Conservation (phyloP, 108 stramenopile genomes). For the Cyclotella distinguenda region DNA sequence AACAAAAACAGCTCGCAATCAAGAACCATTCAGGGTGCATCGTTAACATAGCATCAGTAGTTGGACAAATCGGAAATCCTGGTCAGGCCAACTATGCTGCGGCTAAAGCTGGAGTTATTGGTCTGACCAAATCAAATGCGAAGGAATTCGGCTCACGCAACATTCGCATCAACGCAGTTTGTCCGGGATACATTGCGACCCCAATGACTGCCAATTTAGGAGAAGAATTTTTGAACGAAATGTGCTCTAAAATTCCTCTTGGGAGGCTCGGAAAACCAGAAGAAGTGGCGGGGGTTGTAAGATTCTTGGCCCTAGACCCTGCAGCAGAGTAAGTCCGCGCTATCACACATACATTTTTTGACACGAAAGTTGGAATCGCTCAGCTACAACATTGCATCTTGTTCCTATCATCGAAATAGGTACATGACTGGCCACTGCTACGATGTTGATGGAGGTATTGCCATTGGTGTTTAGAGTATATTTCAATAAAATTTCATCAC, state of each 20-base stretch:
- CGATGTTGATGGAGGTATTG: conserved; percentile 72
- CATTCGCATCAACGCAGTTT: conserved; percentile 50
- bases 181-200: conserved; percentile 54
- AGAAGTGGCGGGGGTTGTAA: conserved; percentile 44
- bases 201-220: conserved; percentile 39
- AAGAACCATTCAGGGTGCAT: conserved; percentile 63
- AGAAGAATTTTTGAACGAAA: conserved; percentile 42
- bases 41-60: conserved; percentile 69
- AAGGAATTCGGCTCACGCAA: conserved; percentile 42
- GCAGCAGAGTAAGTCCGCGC: conserved; percentile 20
- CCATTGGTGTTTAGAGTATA: conserved; percentile 42
- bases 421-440: conserved; percentile 62
- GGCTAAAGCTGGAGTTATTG: conserved; percentile 53
- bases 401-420: no score
- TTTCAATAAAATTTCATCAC: neutral
- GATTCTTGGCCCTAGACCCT: conserved; percentile 56
- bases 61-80: conserved; percentile 76
- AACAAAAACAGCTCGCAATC: conserved; percentile 20
- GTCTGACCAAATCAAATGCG: conserved; percentile 45
- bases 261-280: conserved; percentile 47
- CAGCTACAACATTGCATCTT: no score
- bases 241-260: conserved; percentile 38
- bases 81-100: conserved; percentile 51
- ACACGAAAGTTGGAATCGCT: no score
- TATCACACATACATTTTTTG: neutral